phyloP scores from a whole-genome alignment of 108 stramenopile species.

The Cylindrotheca closterium region DNA sequence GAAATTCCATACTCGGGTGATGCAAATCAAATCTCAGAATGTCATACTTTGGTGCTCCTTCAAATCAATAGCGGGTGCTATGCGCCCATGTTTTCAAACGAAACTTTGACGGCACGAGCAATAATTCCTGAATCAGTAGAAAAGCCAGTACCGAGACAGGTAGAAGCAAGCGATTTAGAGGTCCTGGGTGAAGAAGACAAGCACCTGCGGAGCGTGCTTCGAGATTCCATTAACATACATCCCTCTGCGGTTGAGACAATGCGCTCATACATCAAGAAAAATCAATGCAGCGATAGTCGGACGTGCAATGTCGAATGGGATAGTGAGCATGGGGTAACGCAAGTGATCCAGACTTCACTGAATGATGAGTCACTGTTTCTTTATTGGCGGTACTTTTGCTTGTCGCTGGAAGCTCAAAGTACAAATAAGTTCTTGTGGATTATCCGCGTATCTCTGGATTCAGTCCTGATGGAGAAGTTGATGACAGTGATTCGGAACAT shows the following conservation, averaged over 20 bases:
- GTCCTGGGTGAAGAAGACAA: neutral
- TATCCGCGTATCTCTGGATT: slow-evolving; percentile 41
- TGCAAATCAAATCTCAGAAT: neutral
- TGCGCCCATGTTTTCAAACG: neutral
- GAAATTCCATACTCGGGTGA: neutral
- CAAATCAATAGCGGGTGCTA: neutral
- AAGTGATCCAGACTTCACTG: neutral
- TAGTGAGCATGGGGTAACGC: neutral
- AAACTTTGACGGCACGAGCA: neutral
- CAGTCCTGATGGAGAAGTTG: neutral
- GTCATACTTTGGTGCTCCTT: neutral
- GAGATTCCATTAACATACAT: neutral
- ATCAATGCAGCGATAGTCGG: neutral
- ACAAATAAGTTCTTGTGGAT: slow-evolving; percentile 50
- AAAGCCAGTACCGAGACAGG: neutral
- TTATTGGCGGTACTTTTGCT: neutral
- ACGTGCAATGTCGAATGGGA: neutral
- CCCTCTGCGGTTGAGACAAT: neutral
- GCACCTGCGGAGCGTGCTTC: neutral
- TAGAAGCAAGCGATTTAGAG: neutral
- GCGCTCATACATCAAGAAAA: neutral
- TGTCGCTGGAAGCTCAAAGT: slow-evolving; percentile 33
- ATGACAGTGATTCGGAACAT: neutral
- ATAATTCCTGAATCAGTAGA: neutral
- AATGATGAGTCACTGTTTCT: neutral